Percentiles rank a stretch among this genome's conserved stretches.
Evolutionary conservation across 1,139 yeast species (phyloP).

Genomic region (Schwanniomyces etchellsii): DNA sequence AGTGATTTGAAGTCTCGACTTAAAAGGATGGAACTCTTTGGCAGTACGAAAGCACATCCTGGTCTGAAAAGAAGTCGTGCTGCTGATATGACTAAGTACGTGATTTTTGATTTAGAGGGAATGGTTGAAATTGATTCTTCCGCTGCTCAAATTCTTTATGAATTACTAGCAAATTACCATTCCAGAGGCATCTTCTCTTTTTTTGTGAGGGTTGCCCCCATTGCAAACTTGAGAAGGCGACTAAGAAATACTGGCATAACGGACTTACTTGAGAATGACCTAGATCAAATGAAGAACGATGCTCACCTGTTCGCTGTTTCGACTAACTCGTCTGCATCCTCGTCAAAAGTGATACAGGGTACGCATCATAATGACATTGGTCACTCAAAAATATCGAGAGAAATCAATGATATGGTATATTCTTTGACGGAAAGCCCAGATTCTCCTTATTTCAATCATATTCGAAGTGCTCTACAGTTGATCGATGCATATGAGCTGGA

Average conservation of each 20-base stretch:
- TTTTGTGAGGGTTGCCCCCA: slow-evolving; percentile 58
- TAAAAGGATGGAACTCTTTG: slow-evolving; percentile 74
- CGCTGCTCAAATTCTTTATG: slow-evolving; percentile 71
- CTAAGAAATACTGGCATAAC: slow-evolving; percentile 29
- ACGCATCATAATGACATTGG: slow-evolving; percentile 3
- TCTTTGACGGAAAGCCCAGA: slow-evolving; percentile 22
- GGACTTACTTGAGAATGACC: slow-evolving; percentile 19
- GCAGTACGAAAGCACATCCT: slow-evolving; percentile 82
- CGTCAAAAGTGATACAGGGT: too few species aligned
- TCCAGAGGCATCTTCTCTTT: slow-evolving; percentile 55
- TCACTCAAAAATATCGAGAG: slow-evolving; percentile 3
- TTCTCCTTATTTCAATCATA: slow-evolving; percentile 34
- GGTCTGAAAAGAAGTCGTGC: slow-evolving; percentile 58
- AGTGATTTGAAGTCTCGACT: slow-evolving; percentile 75
- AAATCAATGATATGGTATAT: slow-evolving; percentile 1
- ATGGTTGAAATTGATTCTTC: slow-evolving; percentile 86
- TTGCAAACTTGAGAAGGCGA: slow-evolving; percentile 23
- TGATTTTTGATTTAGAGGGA: slow-evolving; percentile 81
- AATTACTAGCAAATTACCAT: slow-evolving; percentile 51
- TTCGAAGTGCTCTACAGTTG: slow-evolving; percentile 37
- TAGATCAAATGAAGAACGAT: slow-evolving; percentile 23
- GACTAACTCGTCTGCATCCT: slow-evolving; percentile 5
- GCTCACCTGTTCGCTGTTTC: slow-evolving; percentile 14
- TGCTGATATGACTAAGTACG: slow-evolving; percentile 51
- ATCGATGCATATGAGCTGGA: slow-evolving; percentile 31